Evolutionary conservation across 2,329 filamentous ascomycete genomes (phyloP), one percentile per base, ranked within the genome.

Genomic region (Scopulariopsis brevicaulis): DNA sequence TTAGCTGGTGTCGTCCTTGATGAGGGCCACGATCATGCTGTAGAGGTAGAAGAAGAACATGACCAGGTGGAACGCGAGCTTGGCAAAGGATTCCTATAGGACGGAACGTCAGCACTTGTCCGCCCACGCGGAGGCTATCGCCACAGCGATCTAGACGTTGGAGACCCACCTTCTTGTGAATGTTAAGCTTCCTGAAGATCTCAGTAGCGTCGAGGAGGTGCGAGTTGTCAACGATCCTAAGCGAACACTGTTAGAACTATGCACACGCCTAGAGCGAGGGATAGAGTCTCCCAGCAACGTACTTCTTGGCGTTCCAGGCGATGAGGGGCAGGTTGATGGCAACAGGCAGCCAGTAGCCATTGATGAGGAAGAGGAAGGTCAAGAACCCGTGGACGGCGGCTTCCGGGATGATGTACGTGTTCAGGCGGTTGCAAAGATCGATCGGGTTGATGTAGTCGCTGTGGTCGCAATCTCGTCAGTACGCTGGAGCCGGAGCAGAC

Each of bases 1-100:
- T 86, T 86, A 96, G 74, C 91, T 83, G 60, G 88, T 84, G 77
- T 99, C 94, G 74, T 97, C 94, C 69, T 88, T 86, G 79, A 99
- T 99, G 62, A 99, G 82, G 64, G 94, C 93, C 63, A 96, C 93
- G 66, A 94, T 94, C 89, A 94, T 95, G 86, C 89, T 95, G 83
- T 96, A 96, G 59, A 99, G 87, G 78, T 99, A 99, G 84, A 97
- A 99, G 85, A 99, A 99, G 84, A 99, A 99, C 91, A 99, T 96
- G 77, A 99, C 74, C 61, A 99, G 80, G 75, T 99, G 94, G 82
- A 99, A 99, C 59, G 93, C 94, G 51, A 99, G 89, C 79, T 99
- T 99, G 78, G 94, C 86, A 74, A 99, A 99, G 0, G 94, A 97
- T 84, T 99, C 94, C 92, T 96, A 59, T 68, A 20, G 25, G 5